Percentiles rank a stretch among this genome's conserved stretches.
These are phyloP conservation scores for Xerocomellus intermedius DNA, from an alignment of 768 basidiomycete genomes.

Conservation along the genomic window DNA sequence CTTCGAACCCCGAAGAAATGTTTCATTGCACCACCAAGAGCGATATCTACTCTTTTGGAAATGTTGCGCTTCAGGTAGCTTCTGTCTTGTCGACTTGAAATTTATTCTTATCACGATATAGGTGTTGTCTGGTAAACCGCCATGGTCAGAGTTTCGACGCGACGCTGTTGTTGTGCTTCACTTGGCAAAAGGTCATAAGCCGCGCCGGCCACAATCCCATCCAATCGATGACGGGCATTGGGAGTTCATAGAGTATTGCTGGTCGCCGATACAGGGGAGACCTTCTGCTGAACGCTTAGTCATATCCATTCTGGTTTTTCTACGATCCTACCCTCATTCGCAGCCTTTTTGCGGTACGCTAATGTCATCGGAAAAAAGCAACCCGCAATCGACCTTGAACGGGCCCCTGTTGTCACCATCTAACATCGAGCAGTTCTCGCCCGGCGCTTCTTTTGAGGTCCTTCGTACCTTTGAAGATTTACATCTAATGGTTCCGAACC, in stretches of 20 bases:
- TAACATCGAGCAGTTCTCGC: not conserved
- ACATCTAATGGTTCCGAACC: not conserved
- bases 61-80: slow-evolving; percentile 4
- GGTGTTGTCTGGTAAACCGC: slow-evolving; percentile 2
- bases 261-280: slow-evolving; percentile 1
- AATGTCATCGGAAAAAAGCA: not conserved
- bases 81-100: not conserved
- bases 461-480: not conserved
- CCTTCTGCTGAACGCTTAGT: not conserved
- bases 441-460: no score
- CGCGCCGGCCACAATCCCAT: slow-evolving; percentile 5
- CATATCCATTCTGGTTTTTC: not conserved
- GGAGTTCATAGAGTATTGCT: slow-evolving; percentile 8
- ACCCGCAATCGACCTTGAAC: not conserved
- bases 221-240: slow-evolving; percentile 6
- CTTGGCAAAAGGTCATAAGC: slow-evolving; percentile 2
- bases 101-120: not conserved
- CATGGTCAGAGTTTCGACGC: slow-evolving; percentile 6
- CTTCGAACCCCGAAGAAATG: not conserved
- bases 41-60: slow-evolving; percentile 13
- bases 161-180: not conserved
- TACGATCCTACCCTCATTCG: not conserved
- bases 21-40: not conserved
- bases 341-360: not conserved
- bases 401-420: not conserved